These are phyloP conservation scores for Funneliformis geosporum DNA, from an alignment of 192 early-diverging fungal genomes.

Conservation along the genomic window DNA sequence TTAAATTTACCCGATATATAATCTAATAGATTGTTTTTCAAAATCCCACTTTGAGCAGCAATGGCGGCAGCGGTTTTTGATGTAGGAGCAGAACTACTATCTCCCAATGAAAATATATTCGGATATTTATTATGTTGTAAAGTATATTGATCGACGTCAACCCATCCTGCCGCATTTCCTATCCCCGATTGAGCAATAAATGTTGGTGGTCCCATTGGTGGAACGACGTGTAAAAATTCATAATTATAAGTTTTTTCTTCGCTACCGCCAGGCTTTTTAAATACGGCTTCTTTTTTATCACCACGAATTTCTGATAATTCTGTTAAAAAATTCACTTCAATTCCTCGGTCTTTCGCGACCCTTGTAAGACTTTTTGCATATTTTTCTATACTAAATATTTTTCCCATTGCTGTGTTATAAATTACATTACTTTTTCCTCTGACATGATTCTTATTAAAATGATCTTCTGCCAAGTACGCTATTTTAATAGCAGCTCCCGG, in stretches of 20 bases:
- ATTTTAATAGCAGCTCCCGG: constrained; percentile 90
- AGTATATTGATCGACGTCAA: constrained; percentile 78
- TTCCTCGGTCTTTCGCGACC: constrained; percentile 65
- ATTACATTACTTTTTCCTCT: constrained; percentile 67
- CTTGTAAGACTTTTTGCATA: constrained; percentile 71
- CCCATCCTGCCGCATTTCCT: constrained; percentile 78
- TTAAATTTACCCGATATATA: constrained; percentile 54
- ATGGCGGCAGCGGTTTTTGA: constrained; percentile 93
- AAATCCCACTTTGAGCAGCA: constrained; percentile 72
- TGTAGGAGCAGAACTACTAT: constrained; percentile 82
- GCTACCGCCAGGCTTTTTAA: constrained; percentile 55
- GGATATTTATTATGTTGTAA: constrained; percentile 76
- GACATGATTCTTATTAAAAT: constrained; percentile 68
- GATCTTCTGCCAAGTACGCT: constrained; percentile 82
- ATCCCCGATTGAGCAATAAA: constrained; percentile 73
- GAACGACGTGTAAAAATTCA: constrained; percentile 85
- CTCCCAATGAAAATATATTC: constrained; percentile 82
- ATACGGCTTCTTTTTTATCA: constrained; percentile 69
- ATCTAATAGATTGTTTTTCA: constrained; percentile 73
- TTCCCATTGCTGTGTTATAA: constrained; percentile 80
- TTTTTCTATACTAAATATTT: constrained; percentile 87
- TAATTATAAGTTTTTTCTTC: constrained; percentile 66
- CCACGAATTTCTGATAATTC: constrained; percentile 71
- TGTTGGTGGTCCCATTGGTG: constrained; percentile 77
- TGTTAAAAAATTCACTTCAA: constrained; percentile 70